Conservation (phyloP, 2,329 filamentous ascomycete species). For the Gaeumannomyces sp. region DNA sequence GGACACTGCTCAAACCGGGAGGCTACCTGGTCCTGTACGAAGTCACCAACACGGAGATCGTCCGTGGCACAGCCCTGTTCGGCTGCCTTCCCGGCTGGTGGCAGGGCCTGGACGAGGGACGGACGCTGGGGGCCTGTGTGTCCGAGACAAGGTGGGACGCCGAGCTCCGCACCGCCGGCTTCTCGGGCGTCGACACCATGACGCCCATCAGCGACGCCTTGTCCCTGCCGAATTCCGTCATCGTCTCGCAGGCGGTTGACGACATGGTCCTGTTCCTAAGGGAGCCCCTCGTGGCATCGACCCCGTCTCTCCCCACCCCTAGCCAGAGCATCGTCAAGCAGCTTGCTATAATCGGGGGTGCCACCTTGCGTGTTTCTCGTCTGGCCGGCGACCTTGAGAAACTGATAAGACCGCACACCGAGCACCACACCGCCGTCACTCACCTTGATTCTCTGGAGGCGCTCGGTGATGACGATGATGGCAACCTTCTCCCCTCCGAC, state of each 20-base stretch:
- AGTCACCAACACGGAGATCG: conserved; percentile 1
- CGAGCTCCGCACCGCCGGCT: conserved; percentile 10
- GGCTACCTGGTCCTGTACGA: conserved; percentile 2
- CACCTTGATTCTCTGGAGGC: not conserved
- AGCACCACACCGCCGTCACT: not conserved
- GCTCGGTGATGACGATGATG: not conserved
- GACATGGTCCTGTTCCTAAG: conserved; percentile 7
- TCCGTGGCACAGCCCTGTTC: not conserved
- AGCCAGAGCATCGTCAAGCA: too few relatives aligned
- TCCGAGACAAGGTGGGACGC: conserved; percentile 4
- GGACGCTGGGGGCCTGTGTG: not conserved
- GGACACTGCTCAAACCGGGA: conserved; percentile 1
- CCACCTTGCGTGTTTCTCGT: not conserved
- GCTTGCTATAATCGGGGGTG: not conserved
- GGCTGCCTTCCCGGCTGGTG: conserved; percentile 5
- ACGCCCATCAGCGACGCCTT: not conserved
- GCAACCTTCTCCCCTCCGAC: not conserved
- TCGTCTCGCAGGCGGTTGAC: conserved; percentile 21
- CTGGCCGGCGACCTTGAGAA: not conserved
- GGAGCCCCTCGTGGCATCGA: not conserved
- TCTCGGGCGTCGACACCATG: not conserved
- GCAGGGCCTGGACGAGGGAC: conserved; percentile 4
- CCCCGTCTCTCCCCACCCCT: too few relatives aligned
- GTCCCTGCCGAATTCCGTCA: conserved; percentile 14
- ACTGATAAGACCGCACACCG: not conserved